phyloP scores from a whole-genome alignment of 2,329 filamentous ascomycete species.

The Colletotrichum simmondsii region DNA sequence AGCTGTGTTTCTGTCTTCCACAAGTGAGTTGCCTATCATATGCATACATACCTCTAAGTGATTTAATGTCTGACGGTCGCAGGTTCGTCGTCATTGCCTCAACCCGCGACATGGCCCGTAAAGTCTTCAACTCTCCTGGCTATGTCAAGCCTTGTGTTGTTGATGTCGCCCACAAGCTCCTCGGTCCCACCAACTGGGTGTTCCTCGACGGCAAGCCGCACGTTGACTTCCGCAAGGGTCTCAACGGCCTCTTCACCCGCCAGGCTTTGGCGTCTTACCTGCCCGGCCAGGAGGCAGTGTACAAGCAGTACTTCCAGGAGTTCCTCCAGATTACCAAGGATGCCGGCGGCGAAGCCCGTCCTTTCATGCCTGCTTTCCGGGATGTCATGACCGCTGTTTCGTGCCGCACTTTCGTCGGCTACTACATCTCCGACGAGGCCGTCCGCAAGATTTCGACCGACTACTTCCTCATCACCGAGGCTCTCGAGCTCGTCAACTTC shows the following conservation, averaged over 20 bases:
- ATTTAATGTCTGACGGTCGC: slow-evolving; percentile 22
- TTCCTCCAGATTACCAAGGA: slow-evolving; percentile 82
- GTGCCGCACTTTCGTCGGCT: slow-evolving; percentile 95
- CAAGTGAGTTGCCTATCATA: slow-evolving; percentile 65
- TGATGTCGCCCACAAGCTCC: slow-evolving; percentile 91
- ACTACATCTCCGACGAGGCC: slow-evolving; percentile 91
- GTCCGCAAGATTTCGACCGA: slow-evolving; percentile 96
- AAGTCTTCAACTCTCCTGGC: slow-evolving; percentile 92
- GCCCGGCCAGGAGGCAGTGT: slow-evolving; percentile 91
- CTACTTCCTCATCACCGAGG: slow-evolving; percentile 96
- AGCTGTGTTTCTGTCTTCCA: slow-evolving; percentile 99
- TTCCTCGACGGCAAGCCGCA: slow-evolving; percentile 96
- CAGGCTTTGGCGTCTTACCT: slow-evolving; percentile 89
- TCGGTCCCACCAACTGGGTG: slow-evolving; percentile 94
- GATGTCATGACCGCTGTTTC: slow-evolving; percentile 96
- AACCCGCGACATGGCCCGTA: slow-evolving; percentile 92
- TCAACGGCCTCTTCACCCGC: slow-evolving; percentile 94
- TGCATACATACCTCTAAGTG: background rate
- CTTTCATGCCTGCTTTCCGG: slow-evolving; percentile 93
- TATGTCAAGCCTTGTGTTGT: slow-evolving; percentile 98
- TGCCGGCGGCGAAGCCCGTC: slow-evolving; percentile 77
- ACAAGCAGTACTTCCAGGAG: slow-evolving; percentile 84
- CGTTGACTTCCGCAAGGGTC: slow-evolving; percentile 95
- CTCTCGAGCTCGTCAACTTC: slow-evolving; percentile 97
- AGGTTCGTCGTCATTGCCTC: slow-evolving; percentile 98